phyloP scores from a whole-genome alignment of 257 asterid genomes.

The Apocynum venetum region DNA sequence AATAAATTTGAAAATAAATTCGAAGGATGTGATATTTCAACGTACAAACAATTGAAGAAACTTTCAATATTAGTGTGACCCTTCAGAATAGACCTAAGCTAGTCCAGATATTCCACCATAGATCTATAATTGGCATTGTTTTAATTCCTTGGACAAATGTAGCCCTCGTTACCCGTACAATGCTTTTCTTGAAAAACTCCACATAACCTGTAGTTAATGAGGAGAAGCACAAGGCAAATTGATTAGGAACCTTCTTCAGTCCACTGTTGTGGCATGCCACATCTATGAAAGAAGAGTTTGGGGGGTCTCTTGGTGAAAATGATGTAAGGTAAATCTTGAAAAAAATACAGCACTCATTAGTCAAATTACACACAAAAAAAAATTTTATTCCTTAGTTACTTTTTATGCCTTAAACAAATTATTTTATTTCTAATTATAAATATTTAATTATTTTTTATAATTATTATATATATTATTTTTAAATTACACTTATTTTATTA shows the following conservation, averaged over 20 bases:
- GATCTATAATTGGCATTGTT: constrained; percentile 8
- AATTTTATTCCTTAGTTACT: too few species aligned
- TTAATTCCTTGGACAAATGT: not conserved
- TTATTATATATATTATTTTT: too few species aligned
- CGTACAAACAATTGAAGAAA: too few species aligned
- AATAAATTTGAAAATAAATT: too few species aligned
- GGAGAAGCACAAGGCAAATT: not conserved
- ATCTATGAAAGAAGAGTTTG: not conserved
- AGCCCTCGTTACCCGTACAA: constrained; percentile 1
- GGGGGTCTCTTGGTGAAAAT: constrained; percentile 7
- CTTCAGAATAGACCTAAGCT: not conserved
- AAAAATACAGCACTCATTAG: not conserved
- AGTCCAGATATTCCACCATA: not conserved
- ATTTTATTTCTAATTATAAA: too few species aligned
- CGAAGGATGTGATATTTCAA: too few species aligned
- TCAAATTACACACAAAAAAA: not conserved
- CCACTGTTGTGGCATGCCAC: not conserved
- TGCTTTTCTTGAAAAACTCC: not conserved
- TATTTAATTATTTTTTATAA: too few species aligned
- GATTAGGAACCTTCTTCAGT: constrained; percentile 9
- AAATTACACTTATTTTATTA: too few species aligned
- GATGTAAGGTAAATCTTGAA: constrained; percentile 8
- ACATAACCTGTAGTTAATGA: constrained; percentile 8
- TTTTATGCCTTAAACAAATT: too few species aligned
- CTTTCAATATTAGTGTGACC: too few species aligned